A percentile compares a stretch with the other conserved stretches of the same genome.
phyloP scores from a whole-genome alignment of 306 rosid species.

The Argentina anserina region DNA sequence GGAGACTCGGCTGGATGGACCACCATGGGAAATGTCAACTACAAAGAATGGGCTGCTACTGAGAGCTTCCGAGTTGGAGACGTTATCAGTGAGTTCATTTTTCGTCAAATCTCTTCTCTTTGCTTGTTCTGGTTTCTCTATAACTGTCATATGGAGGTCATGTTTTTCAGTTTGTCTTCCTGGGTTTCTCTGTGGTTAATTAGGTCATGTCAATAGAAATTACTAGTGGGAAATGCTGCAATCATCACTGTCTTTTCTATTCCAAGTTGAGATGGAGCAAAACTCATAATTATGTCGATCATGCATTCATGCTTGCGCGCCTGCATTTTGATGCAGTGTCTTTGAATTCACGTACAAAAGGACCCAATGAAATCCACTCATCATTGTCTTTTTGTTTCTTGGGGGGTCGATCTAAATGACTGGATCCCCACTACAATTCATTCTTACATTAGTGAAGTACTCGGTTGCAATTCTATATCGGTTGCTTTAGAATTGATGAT shows the following conservation, averaged over 20 bases:
- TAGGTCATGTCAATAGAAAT: background rate
- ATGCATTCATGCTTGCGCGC: conserved; percentile 1
- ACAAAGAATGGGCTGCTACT: conserved; percentile 69
- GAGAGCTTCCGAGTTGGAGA: conserved; percentile 72
- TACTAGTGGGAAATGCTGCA: background rate
- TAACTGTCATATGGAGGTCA: background rate
- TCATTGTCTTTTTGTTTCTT: background rate
- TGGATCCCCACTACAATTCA: conserved; percentile 3
- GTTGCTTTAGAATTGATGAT: background rate
- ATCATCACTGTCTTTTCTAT: background rate
- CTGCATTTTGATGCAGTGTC: background rate
- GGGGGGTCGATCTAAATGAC: background rate
- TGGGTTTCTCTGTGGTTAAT: background rate
- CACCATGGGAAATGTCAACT: conserved; percentile 51
- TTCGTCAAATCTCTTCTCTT: background rate
- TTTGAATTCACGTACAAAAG: background rate
- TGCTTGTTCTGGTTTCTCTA: background rate
- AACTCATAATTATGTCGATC: background rate
- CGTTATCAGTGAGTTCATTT: conserved; percentile 55
- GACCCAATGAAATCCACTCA: background rate
- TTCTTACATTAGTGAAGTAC: background rate
- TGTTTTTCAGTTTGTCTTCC: background rate
- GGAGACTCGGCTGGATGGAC: conserved; percentile 95
- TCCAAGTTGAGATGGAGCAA: background rate
- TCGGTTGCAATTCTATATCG: background rate